Evolutionary conservation across 78 protist genomes (phyloP).

Genomic region (Dictyostelium brefeldianum): DNA sequence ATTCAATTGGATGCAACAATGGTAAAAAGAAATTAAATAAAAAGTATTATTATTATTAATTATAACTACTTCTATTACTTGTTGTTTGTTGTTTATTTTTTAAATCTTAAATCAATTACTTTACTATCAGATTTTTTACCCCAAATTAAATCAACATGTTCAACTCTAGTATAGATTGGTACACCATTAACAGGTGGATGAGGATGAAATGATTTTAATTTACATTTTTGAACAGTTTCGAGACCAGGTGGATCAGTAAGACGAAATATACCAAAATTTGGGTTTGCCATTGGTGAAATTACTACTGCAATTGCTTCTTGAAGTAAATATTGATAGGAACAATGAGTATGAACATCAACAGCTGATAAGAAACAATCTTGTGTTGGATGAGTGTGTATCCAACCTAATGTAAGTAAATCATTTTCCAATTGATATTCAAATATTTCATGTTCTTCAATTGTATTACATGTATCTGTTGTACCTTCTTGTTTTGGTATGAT

Average conservation of each 20-base stretch:
- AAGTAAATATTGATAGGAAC: slow-evolving; percentile 85
- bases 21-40: slow-evolving; percentile 51
- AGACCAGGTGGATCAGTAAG: slow-evolving; percentile 80
- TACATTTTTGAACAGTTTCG: slow-evolving; percentile 73
- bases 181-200: slow-evolving; percentile 82
- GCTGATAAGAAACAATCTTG: slow-evolving; percentile 86
- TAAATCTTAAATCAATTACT: slow-evolving; percentile 61
- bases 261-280: slow-evolving; percentile 75
- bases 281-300: slow-evolving; percentile 75
- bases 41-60: neutral
- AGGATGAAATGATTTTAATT: slow-evolving; percentile 80
- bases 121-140: slow-evolving; percentile 39
- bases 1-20: slow-evolving; percentile 67
- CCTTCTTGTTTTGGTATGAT: slow-evolving; percentile 88
- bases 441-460: slow-evolving; percentile 83
- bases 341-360: slow-evolving; percentile 90
- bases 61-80: neutral
- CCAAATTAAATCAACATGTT: slow-evolving; percentile 60
- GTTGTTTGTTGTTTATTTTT: neutral
- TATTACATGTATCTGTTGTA: slow-evolving; percentile 84
- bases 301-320: slow-evolving; percentile 88
- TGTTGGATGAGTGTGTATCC: slow-evolving; percentile 91
- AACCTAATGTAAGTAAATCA: slow-evolving; percentile 87
- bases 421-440: slow-evolving; percentile 72
- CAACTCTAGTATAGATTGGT: slow-evolving; percentile 53